Conservation (phyloP, 495 filamentous ascomycete genomes). For the Chaetomidium leptoderma region DNA sequence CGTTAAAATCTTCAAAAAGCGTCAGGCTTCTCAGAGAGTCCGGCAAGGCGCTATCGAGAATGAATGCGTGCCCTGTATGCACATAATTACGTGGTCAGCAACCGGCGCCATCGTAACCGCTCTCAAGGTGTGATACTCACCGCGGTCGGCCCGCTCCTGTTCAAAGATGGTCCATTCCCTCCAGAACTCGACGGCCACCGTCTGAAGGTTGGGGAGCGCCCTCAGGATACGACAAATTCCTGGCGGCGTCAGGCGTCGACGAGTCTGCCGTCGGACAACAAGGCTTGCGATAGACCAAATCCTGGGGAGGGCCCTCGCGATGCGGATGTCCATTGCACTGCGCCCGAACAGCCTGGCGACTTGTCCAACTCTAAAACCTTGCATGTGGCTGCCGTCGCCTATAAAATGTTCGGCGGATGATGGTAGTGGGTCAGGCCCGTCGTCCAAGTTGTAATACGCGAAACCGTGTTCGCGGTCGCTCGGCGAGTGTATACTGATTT, state of each 20-base stretch:
- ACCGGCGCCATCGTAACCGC: not conserved
- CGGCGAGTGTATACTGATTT: constrained; percentile 3
- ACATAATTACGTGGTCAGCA: too few relatives aligned
- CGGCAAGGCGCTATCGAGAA: not conserved
- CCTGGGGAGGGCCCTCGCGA: not conserved
- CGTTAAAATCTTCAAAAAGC: not conserved
- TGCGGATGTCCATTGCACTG: not conserved
- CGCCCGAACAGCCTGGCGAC: not conserved
- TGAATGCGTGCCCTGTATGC: not conserved
- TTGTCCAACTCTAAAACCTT: not conserved
- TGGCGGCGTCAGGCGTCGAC: not conserved
- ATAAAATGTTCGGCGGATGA: not conserved
- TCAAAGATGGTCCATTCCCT: not conserved
- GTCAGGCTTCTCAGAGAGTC: not conserved
- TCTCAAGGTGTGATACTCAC: not conserved
- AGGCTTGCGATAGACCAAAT: not conserved
- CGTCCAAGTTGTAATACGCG: not conserved
- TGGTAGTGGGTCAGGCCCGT: not conserved
- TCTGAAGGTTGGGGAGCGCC: not conserved
- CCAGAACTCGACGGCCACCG: not conserved
- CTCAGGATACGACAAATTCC: not conserved
- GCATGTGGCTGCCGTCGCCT: too few relatives aligned
- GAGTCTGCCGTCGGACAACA: not conserved
- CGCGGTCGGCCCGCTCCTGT: not conserved
- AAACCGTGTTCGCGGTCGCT: not conserved